These are phyloP conservation scores for Physaria fendleri DNA, from an alignment of 345 rosid species.

Conservation along the genomic window DNA sequence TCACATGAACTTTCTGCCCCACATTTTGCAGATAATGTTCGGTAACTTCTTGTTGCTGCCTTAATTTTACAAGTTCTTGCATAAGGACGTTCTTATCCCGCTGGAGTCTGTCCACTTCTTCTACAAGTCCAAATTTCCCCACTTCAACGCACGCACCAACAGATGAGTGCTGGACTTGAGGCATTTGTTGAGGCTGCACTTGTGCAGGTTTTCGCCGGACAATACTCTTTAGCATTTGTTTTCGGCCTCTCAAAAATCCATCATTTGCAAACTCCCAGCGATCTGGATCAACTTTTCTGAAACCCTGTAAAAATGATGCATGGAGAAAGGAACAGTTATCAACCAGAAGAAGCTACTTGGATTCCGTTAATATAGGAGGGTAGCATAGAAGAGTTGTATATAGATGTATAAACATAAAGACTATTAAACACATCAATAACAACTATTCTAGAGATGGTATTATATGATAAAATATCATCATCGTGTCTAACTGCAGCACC, in stretches of 20 bases:
- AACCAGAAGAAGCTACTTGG: constrained; percentile 2
- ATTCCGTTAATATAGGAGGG: constrained; percentile 5
- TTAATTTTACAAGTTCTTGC: constrained; percentile 85
- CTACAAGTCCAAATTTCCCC: constrained; percentile 80
- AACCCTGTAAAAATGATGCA: constrained; percentile 47
- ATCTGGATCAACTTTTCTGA: constrained; percentile 85
- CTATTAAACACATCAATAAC: not conserved
- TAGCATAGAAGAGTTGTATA: not conserved
- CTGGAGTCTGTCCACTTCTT: constrained; percentile 79
- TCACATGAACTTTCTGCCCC: constrained; percentile 73
- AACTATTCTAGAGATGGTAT: not conserved
- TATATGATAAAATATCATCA: constrained; percentile 7
- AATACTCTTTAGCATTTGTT: constrained; percentile 57
- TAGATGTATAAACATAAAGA: not conserved
- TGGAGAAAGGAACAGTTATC: constrained; percentile 6
- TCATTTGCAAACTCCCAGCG: constrained; percentile 90
- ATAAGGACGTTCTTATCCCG: constrained; percentile 88
- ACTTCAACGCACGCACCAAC: constrained; percentile 81
- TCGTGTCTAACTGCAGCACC: constrained; percentile 1
- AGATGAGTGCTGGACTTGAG: constrained; percentile 58
- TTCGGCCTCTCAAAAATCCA: constrained; percentile 81
- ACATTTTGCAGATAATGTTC: constrained; percentile 71
- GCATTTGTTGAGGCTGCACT: constrained; percentile 45
- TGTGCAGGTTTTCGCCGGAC: constrained; percentile 68
- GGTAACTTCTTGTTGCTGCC: constrained; percentile 81